Percentiles rank a stretch among this genome's conserved stretches.
These are phyloP conservation scores for Diaporthe sp. DNA, from an alignment of 2,329 filamentous ascomycete genomes.

Conservation along the genomic window DNA sequence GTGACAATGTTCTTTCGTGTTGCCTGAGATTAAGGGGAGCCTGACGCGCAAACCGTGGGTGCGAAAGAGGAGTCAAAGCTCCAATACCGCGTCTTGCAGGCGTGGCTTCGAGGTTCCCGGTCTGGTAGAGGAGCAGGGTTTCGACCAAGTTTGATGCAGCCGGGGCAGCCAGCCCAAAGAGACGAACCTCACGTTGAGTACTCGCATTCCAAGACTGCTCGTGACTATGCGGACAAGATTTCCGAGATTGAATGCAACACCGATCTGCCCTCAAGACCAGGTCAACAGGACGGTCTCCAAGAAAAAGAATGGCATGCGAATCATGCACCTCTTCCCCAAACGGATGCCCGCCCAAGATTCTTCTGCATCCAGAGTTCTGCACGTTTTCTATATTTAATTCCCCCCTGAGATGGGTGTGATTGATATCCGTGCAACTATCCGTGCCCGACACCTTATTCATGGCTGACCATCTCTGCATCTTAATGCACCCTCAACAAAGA, in stretches of 20 bases:
- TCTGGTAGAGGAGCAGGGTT: not conserved
- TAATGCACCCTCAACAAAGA: not conserved
- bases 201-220: not conserved
- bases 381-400: conserved; percentile 28
- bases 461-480: not conserved
- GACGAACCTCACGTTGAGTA: not conserved
- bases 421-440: not conserved
- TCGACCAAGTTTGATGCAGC: not conserved
- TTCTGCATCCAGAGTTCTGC: conserved; percentile 6
- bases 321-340: conserved; percentile 17
- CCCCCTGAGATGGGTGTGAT: too few species aligned
- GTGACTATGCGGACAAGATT: conserved; percentile 27
- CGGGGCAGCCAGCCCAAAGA: not conserved
- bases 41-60: conserved; percentile 10
- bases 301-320: conserved; percentile 1
- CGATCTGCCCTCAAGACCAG: conserved; percentile 26
- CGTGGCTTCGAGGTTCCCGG: not conserved
- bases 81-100: not conserved
- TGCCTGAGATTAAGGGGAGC: conserved; percentile 24
- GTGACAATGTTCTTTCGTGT: conserved; percentile 18
- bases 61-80: not conserved
- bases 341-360: conserved; percentile 22
- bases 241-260: conserved; percentile 19
- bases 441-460: conserved; percentile 3
- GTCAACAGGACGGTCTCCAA: conserved; percentile 20